Evolutionary conservation across 306 rosid species (phyloP).

Genomic region (Cucumis sativus): DNA sequence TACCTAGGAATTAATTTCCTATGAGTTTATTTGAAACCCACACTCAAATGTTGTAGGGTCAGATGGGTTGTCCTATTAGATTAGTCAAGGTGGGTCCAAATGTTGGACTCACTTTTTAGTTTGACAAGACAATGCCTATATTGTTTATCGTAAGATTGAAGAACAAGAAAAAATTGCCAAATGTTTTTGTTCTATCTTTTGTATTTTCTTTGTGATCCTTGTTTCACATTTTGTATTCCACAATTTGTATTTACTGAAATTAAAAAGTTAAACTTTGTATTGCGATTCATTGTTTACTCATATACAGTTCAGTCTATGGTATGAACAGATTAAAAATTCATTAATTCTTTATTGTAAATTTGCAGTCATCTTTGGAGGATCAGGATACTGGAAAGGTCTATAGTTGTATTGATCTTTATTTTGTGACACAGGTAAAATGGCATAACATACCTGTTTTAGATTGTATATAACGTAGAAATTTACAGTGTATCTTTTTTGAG

Average conservation of each 20-base stretch:
- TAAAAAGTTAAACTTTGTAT: not conserved
- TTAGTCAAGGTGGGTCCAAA: no score
- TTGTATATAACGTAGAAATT: not conserved
- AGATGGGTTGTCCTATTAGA: no score
- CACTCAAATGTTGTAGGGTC: no score
- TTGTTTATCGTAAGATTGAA: not conserved
- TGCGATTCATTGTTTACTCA: not conserved
- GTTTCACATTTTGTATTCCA: not conserved
- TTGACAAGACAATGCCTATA: not conserved
- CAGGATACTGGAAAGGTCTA: conserved; percentile 49
- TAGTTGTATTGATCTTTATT: conserved; percentile 78
- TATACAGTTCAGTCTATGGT: not conserved
- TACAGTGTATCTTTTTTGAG: conserved; percentile 16
- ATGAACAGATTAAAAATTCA: conserved; percentile 8
- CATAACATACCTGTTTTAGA: not conserved
- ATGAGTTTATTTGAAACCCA: no score
- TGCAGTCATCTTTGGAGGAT: conserved; percentile 86
- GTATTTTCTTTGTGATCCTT: not conserved
- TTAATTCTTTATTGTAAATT: conserved; percentile 14
- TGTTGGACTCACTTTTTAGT: not conserved
- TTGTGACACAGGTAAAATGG: conserved; percentile 69
- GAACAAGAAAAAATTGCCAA: not conserved
- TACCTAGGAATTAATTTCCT: no score
- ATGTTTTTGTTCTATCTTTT: not conserved
- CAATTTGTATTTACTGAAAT: not conserved